Evolutionary conservation across 345 rosid genomes (phyloP).

Genomic region (Microcos paniculata): DNA sequence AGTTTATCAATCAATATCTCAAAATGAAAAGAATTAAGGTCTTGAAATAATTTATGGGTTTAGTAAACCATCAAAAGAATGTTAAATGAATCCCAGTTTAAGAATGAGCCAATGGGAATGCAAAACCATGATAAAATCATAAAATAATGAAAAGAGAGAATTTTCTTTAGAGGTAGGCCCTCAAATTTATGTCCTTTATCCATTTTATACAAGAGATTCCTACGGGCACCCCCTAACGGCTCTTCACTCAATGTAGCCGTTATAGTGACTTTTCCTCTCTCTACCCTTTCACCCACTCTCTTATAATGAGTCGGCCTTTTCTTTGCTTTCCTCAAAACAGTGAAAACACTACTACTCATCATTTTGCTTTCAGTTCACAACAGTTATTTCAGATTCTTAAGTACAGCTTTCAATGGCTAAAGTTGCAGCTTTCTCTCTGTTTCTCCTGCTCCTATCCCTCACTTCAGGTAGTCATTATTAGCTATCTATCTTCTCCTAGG

Average conservation of each 20-base stretch:
- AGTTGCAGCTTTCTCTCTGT: constrained; percentile 11
- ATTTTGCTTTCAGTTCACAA: neutral
- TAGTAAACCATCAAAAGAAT: too few relatives aligned
- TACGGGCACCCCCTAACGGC: constrained; percentile 4
- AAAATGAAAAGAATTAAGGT: neutral
- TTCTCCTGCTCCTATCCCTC: constrained; percentile 31
- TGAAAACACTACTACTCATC: neutral
- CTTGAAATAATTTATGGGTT: too few relatives aligned
- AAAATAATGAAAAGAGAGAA: too few relatives aligned
- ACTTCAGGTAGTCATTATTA: constrained; percentile 21
- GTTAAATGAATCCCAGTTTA: neutral
- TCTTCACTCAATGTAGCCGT: constrained; percentile 25
- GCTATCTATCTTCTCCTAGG: neutral
- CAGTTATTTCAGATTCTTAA: neutral
- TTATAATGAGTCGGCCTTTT: neutral
- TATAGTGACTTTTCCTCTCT: neutral
- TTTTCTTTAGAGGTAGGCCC: neutral
- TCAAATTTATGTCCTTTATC: neutral
- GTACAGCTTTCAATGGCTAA: constrained; percentile 21
- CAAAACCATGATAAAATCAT: neutral
- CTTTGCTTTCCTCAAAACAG: neutral
- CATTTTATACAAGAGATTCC: constrained; percentile 2
- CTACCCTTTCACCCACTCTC: neutral
- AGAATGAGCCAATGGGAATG: neutral
- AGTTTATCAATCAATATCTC: neutral